Conservation (phyloP, 2,329 filamentous ascomycete species). For the Colletotrichum truncatum region DNA sequence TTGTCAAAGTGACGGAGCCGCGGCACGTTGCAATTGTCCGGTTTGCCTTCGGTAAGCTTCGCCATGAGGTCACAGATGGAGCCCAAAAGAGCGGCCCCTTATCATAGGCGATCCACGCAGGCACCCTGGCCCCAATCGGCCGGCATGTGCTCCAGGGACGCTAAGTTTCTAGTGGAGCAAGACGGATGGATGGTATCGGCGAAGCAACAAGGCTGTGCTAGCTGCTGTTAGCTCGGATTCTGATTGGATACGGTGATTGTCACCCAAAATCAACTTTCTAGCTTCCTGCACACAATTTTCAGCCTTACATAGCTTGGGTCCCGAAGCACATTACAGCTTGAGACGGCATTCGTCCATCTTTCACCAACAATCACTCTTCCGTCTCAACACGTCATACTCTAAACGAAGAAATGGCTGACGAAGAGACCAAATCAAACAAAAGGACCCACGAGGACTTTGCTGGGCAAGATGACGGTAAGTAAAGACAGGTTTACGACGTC, state of each 20-base stretch:
- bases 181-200: not conserved
- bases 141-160: conserved; percentile 13
- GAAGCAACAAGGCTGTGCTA: conserved; percentile 14
- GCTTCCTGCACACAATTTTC: conserved; percentile 1
- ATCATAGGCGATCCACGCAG: conserved; percentile 9
- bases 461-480: conserved; percentile 53
- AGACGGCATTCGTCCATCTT: not conserved
- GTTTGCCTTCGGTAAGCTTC: conserved; percentile 8
- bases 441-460: conserved; percentile 66
- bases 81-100: conserved; percentile 15
- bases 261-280: not conserved
- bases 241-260: conserved; percentile 25
- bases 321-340: not conserved
- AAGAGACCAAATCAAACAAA: conserved; percentile 54
- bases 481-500: not conserved
- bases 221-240: not conserved
- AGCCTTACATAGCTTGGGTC: conserved; percentile 14
- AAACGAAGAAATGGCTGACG: conserved; percentile 48
- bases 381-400: too few relatives aligned
- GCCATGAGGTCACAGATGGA: conserved; percentile 30
- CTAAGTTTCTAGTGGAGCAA: conserved; percentile 8
- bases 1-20: conserved; percentile 15
- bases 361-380: not conserved
- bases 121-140: conserved; percentile 5
- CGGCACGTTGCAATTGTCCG: conserved; percentile 19